Evolutionary conservation across 2,329 filamentous ascomycete species (phyloP).

Genomic region (Helotiales sp.): DNA sequence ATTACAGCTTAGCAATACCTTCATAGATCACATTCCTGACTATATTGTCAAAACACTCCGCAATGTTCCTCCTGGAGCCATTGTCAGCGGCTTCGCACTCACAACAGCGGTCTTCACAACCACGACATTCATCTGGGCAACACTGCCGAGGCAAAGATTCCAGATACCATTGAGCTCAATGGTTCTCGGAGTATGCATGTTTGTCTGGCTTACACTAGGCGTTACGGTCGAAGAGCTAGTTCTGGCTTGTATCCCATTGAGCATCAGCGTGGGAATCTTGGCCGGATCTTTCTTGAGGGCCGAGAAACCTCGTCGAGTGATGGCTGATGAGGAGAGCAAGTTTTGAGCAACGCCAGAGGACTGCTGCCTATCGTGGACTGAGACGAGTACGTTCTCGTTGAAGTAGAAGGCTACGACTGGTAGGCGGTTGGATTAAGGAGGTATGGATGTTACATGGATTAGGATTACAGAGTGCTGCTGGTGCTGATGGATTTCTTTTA

Average conservation of each 20-base stretch:
- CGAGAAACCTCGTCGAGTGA: not conserved
- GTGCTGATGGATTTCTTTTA: too few species aligned
- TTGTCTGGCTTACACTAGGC: not conserved
- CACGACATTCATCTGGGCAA: not conserved
- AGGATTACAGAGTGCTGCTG: too few species aligned
- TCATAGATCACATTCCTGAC: not conserved
- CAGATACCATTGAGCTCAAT: not conserved
- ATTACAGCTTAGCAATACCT: not conserved
- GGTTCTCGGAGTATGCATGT: not conserved
- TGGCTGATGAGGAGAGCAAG: not conserved
- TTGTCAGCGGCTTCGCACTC: not conserved
- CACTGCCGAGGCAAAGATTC: not conserved
- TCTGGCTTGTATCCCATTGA: not conserved
- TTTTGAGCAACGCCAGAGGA: not conserved
- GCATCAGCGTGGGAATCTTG: not conserved
- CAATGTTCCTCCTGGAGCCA: not conserved
- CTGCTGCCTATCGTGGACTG: not conserved
- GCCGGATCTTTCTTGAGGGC: not conserved
- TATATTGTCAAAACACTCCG: not conserved
- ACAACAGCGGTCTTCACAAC: not conserved
- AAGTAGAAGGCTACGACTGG: not conserved
- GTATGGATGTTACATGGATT: too few species aligned
- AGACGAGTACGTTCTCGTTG: not conserved
- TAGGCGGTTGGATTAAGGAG: too few species aligned
- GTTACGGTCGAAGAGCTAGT: not conserved